Conservation (phyloP, 305 asterid genomes). For the Fraxinus nigra region DNA sequence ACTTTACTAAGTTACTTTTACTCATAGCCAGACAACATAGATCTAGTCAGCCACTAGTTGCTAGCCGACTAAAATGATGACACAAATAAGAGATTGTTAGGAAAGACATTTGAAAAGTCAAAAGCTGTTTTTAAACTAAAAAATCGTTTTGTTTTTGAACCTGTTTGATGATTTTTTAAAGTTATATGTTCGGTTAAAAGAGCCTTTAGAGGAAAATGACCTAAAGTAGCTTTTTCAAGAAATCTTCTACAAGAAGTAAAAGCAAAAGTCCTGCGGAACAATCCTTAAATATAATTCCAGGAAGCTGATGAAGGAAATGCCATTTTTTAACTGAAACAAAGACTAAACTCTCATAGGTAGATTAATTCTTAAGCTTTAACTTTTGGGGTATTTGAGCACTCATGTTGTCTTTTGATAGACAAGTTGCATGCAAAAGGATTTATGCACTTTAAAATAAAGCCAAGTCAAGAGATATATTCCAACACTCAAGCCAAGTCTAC, state of each 20-base stretch:
- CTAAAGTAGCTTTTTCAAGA: neutral
- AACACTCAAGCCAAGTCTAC: constrained; percentile 14
- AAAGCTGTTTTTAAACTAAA: neutral
- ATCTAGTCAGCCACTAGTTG: neutral
- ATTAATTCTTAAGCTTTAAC: neutral
- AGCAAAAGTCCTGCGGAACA: neutral
- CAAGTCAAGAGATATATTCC: constrained; percentile 22
- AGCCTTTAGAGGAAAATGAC: neutral
- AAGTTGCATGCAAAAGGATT: neutral
- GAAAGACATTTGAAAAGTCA: neutral
- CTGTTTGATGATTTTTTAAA: neutral
- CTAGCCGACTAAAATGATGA: neutral
- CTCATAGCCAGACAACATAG: neutral
- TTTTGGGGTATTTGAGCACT: constrained; percentile 7
- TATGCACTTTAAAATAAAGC: neutral
- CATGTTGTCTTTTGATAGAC: neutral
- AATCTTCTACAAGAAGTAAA: neutral
- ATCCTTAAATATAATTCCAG: neutral
- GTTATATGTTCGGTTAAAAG: too few species aligned
- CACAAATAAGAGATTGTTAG: neutral
- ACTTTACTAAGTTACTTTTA: too few species aligned
- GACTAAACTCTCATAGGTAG: neutral
- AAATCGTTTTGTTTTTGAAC: neutral
- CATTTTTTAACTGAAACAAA: neutral
- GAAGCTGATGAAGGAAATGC: neutral